Percentiles rank a stretch among this genome's conserved stretches.
Evolutionary conservation across 176 grass and related monocot species (phyloP).

Genomic region (Metroxylon sagu): DNA sequence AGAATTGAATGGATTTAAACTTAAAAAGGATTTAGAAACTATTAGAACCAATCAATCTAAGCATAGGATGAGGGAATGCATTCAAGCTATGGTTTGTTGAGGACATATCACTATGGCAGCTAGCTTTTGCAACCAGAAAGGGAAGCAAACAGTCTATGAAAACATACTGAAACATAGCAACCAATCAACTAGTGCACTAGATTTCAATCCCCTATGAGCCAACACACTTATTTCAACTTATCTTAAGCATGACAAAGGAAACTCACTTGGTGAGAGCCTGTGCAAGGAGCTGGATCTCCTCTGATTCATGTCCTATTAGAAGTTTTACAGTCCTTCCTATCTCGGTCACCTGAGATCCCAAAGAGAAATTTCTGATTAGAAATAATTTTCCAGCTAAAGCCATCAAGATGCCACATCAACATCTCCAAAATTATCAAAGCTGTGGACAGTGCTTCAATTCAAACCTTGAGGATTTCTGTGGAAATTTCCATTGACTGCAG

Average conservation of each 20-base stretch:
- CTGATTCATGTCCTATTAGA: neutral
- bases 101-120: too few species aligned
- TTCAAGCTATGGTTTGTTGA: too few species aligned
- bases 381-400: neutral
- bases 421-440: neutral
- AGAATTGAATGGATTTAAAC: too few species aligned
- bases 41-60: too few species aligned
- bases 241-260: neutral
- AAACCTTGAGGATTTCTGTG: conserved; percentile 54
- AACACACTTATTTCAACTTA: too few species aligned
- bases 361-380: neutral
- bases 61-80: too few species aligned
- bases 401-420: neutral
- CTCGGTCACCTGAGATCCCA: neutral
- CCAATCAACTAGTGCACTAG: too few species aligned
- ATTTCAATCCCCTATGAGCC: too few species aligned
- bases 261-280: conserved; percentile 13
- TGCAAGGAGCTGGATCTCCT: conserved; percentile 7
- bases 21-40: too few species aligned
- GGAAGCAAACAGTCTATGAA: too few species aligned
- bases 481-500: conserved; percentile 92
- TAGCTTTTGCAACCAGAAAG: too few species aligned
- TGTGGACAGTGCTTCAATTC: conserved; percentile 3
- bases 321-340: conserved; percentile 11
- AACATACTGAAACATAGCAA: too few species aligned